A percentile compares a stretch with the other conserved stretches of the same genome.
Conservation (phyloP, 371 early-diverging fungal genomes). For the Mitosporidium daphniae region DNA sequence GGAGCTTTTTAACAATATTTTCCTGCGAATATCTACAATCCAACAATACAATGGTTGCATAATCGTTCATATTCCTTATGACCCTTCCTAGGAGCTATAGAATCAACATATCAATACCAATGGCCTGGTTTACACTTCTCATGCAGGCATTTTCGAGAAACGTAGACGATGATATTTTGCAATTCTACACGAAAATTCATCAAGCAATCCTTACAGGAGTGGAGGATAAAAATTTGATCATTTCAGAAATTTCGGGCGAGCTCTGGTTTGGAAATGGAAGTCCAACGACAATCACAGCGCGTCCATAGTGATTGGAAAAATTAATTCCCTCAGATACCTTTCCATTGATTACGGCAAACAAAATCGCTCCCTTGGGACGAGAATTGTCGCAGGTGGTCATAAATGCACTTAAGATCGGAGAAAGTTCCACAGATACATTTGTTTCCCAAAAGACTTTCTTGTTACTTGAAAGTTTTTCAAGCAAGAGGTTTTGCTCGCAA, state of each 20-base stretch:
- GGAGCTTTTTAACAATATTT: conserved; percentile 8
- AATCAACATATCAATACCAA: conserved; percentile 14
- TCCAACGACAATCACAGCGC: conserved; percentile 47
- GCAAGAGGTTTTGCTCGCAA: conserved; percentile 14
- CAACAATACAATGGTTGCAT: conserved; percentile 16
- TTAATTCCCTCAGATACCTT: conserved; percentile 90
- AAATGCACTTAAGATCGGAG: too few relatives aligned
- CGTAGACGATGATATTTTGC: conserved; percentile 25
- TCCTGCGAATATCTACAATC: conserved; percentile 12
- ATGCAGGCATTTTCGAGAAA: conserved; percentile 70
- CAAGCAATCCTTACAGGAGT: too few relatives aligned
- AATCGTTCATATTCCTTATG: conserved; percentile 47
- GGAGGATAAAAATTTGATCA: conserved; percentile 4
- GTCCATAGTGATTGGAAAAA: conserved; percentile 11
- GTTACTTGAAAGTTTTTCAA: conserved; percentile 10
- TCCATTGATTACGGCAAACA: conserved; percentile 80
- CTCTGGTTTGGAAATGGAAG: conserved; percentile 37
- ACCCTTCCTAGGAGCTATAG: conserved; percentile 21
- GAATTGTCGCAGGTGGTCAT: not conserved
- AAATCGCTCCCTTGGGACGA: conserved; percentile 20
- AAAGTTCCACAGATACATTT: too few relatives aligned
- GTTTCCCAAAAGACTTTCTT: conserved; percentile 10
- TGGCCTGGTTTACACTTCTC: conserved; percentile 78
- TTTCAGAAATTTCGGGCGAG: conserved; percentile 21
- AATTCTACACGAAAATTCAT: conserved; percentile 9